These are phyloP conservation scores for Orobanche coerulescens DNA, from an alignment of 257 asterid species.

Conservation along the genomic window DNA sequence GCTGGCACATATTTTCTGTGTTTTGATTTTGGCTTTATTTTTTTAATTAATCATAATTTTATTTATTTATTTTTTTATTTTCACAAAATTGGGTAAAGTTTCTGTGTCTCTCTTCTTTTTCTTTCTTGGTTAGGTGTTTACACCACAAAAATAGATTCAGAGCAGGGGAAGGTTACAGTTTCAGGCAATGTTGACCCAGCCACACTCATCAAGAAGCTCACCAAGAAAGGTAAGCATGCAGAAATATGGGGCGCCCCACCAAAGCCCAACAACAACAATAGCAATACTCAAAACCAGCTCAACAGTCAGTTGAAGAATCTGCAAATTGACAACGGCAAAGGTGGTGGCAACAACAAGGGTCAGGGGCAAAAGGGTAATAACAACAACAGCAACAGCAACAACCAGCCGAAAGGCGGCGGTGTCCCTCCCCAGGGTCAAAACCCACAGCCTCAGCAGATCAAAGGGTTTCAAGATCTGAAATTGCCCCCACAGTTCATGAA, in stretches of 20 bases:
- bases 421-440: slow-evolving; percentile 9
- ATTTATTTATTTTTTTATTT: background rate
- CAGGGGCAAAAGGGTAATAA: slow-evolving; percentile 31
- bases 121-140: slow-evolving; percentile 54
- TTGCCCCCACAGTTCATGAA: slow-evolving; percentile 41
- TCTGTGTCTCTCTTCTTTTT: background rate
- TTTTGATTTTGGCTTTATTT: background rate
- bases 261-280: slow-evolving; percentile 34
- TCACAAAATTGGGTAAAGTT: background rate
- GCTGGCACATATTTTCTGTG: background rate
- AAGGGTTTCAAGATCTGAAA: slow-evolving; percentile 52
- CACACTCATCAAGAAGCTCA: slow-evolving; percentile 77
- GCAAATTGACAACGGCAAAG: slow-evolving; percentile 49
- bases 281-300: slow-evolving; percentile 36
- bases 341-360: slow-evolving; percentile 41
- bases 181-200: slow-evolving; percentile 78
- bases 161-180: slow-evolving; percentile 84
- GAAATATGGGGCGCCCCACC: slow-evolving; percentile 86
- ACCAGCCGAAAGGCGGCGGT: slow-evolving; percentile 30
- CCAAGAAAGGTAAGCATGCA: slow-evolving; percentile 74
- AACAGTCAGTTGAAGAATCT: slow-evolving; percentile 53
- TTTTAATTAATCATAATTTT: no score
- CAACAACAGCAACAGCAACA: slow-evolving; percentile 22
- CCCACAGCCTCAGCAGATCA: slow-evolving; percentile 46
- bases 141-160: slow-evolving; percentile 65